Evolutionary conservation across 2,329 filamentous ascomycete species (phyloP).

Genomic region (Graphium sp.): DNA sequence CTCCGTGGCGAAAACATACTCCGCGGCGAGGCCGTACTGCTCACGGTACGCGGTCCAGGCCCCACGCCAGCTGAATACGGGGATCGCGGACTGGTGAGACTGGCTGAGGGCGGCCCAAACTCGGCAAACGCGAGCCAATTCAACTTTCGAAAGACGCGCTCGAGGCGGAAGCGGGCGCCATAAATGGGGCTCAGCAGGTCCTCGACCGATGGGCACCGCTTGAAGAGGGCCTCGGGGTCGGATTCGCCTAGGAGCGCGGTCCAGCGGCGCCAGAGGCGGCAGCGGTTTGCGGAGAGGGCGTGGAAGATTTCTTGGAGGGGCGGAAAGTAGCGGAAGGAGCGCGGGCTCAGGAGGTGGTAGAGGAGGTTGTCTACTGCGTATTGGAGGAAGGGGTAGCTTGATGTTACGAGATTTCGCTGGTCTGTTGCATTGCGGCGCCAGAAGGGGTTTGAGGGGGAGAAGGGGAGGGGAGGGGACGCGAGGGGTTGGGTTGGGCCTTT

Average conservation of each 20-base stretch:
- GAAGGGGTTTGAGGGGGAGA: too few species aligned
- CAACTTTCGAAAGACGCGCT: conserved; percentile 13
- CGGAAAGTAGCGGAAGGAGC: conserved; percentile 13
- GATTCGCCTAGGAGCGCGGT: conserved; percentile 11
- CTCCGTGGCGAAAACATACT: too few species aligned
- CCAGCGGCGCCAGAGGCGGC: conserved; percentile 16
- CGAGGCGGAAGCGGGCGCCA: conserved; percentile 12
- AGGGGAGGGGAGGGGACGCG: conserved; percentile 1
- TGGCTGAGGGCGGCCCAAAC: too few species aligned
- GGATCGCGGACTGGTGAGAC: too few species aligned
- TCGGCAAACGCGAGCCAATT: conserved; percentile 8
- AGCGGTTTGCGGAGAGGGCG: conserved; percentile 9
- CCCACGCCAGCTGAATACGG: too few species aligned
- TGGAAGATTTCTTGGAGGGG: conserved; percentile 12
- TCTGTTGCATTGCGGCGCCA: conserved; percentile 7
- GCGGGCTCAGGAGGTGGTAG: conserved; percentile 14
- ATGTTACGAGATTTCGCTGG: conserved; percentile 12
- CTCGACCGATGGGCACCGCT: conserved; percentile 6
- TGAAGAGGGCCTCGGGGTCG: conserved; percentile 9
- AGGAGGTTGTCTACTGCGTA: conserved; percentile 15
- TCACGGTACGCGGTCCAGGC: too few species aligned
- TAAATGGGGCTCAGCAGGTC: conserved; percentile 12
- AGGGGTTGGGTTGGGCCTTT: conserved; percentile 5
- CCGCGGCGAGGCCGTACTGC: too few species aligned
- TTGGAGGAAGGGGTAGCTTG: conserved; percentile 14